Base-by-base conservation (phyloP, 495 filamentous ascomycete species). In the Bombardia bombarda region DNA sequence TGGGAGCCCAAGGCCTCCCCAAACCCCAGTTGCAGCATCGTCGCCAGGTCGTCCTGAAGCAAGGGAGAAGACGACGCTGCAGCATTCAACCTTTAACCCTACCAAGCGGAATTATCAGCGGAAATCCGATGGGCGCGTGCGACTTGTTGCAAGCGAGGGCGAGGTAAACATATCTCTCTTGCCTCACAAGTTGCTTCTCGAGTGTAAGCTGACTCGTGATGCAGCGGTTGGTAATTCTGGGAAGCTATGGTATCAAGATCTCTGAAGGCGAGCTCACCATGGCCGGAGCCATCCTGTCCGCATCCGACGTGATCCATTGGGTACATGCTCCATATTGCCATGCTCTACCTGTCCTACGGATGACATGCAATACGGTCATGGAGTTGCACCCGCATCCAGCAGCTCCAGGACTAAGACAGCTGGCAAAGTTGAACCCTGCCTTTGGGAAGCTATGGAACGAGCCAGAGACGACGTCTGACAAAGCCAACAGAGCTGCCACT, bases 391-490 rank as follows among this genome's bases (percentile, higher is more conserved):
- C 65, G 2, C 61, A 69, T 46, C 77, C 80, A 7, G 73, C 67
- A 34, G 63, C 72, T 12, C 70, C 56, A n/a, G 65, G 71, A 2
- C 57, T 92, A 6, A 65, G 70, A 32, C 68, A 70, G 24, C 63
- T 93, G 8, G 70, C 69, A 25, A 68, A 66, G 18, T 59, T 89
- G 12, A 86, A 80, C 3, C 84, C 85, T 19, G 58, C 80, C 3
- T 90, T 87, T 56, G 72, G 78, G 40, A 79, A 70, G 33, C 68
- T 90, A n/a, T 90, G 86, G 87, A 81, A 80, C 51, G 73, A 79
- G 20, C 26, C 35, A 12, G 41, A 25, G 12, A 21, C 33, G 1
- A 13, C 31, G 17, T 14, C 40, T 12, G 16, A 42, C 9, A 30
- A 49, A 13, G 25, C 38, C 18, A 34, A 43, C 13, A 45, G 48